phyloP scores from a whole-genome alignment of 495 filamentous ascomycete genomes.

The Hyaloscypha bicolor region DNA sequence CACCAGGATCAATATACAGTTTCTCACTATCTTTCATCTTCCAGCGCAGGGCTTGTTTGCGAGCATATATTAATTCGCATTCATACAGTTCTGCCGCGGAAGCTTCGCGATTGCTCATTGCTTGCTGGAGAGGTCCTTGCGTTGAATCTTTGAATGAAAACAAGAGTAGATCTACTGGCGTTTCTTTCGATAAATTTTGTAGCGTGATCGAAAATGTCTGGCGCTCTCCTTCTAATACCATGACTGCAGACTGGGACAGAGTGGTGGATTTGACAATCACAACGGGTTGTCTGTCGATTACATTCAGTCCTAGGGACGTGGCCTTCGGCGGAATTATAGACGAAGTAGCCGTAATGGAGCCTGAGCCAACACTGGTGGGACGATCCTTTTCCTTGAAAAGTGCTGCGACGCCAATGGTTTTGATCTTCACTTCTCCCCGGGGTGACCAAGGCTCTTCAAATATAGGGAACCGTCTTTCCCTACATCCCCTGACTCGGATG shows the following conservation, averaged over 20 bases:
- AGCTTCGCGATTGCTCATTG: slow-evolving; percentile 73
- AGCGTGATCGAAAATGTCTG: slow-evolving; percentile 78
- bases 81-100: slow-evolving; percentile 80
- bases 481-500: slow-evolving; percentile 79
- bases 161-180: slow-evolving; percentile 77
- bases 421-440: slow-evolving; percentile 70
- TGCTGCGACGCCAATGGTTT: slow-evolving; percentile 67
- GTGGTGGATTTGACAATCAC: slow-evolving; percentile 74
- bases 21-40: slow-evolving; percentile 53
- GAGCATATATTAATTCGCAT: slow-evolving; percentile 73
- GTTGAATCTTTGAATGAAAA: slow-evolving; percentile 92
- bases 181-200: slow-evolving; percentile 70
- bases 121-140: slow-evolving; percentile 71
- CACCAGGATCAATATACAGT: slow-evolving; percentile 66
- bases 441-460: slow-evolving; percentile 77
- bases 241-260: slow-evolving; percentile 82
- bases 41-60: slow-evolving; percentile 73
- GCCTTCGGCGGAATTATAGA: slow-evolving; percentile 37
- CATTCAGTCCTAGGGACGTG: slow-evolving; percentile 45
- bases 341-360: slow-evolving; percentile 20
- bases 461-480: slow-evolving; percentile 80
- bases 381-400: slow-evolving; percentile 49
- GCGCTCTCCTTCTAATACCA: slow-evolving; percentile 87
- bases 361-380: slow-evolving; percentile 51
- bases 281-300: slow-evolving; percentile 77